A percentile compares a stretch with the other conserved stretches of the same genome.
Evolutionary conservation across 352 stramenopile genomes (phyloP).

Genomic region (Phytophthora pini): DNA sequence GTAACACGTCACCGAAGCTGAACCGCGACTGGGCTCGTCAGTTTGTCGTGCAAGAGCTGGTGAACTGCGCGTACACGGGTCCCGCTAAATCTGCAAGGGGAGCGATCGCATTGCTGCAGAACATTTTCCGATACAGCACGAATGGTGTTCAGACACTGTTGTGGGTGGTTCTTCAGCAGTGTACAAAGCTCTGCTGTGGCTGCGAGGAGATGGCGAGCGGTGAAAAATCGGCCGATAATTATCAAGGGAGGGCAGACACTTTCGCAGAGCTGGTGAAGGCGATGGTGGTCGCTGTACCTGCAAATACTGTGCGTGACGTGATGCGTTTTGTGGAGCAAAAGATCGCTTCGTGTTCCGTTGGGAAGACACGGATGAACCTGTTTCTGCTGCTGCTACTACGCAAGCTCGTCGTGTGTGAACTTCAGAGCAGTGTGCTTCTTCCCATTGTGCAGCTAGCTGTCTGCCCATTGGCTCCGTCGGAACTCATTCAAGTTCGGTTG

Average conservation of each 20-base stretch:
- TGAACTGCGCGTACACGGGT: slow-evolving; percentile 47
- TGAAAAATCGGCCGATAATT: slow-evolving; percentile 9
- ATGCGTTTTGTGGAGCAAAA: slow-evolving; percentile 56
- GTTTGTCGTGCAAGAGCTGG: slow-evolving; percentile 53
- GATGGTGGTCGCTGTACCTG: slow-evolving; percentile 37
- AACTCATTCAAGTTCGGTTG: slow-evolving; percentile 46
- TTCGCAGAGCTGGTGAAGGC: slow-evolving; percentile 60
- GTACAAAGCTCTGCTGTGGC: slow-evolving; percentile 65
- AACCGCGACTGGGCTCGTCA: slow-evolving; percentile 50
- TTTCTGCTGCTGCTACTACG: slow-evolving; percentile 65
- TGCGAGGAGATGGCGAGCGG: slow-evolving; percentile 28
- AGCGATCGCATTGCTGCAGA: slow-evolving; percentile 43
- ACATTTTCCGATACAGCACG: slow-evolving; percentile 28
- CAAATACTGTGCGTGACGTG: slow-evolving; percentile 32
- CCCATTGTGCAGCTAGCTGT: slow-evolving; percentile 52
- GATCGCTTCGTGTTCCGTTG: slow-evolving; percentile 46
- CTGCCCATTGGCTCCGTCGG: slow-evolving; percentile 40
- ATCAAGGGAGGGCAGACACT: slow-evolving; percentile 34
- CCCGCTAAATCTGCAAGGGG: slow-evolving; percentile 25
- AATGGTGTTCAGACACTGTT: slow-evolving; percentile 32
- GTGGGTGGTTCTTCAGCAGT: slow-evolving; percentile 65
- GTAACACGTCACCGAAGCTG: slow-evolving; percentile 18
- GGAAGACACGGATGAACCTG: slow-evolving; percentile 51
- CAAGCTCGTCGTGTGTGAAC: slow-evolving; percentile 44
- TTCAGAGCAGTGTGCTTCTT: slow-evolving; percentile 33